Evolutionary conservation across 108 stramenopile species (phyloP).

Genomic region (Mayamaea pseudoterrestris): DNA sequence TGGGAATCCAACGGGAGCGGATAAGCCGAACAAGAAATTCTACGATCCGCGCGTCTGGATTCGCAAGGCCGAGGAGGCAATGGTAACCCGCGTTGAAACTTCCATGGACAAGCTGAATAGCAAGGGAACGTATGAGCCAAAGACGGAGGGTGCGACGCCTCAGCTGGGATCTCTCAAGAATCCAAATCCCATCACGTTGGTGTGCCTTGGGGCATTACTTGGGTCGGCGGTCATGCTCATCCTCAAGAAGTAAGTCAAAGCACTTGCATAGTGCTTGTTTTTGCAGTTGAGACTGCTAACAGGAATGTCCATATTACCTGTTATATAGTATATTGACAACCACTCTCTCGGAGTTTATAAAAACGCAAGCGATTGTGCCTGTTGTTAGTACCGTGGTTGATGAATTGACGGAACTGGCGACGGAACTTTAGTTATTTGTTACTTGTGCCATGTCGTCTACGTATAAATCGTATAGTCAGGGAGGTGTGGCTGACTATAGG

Average conservation of each 20-base stretch:
- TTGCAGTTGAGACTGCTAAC: no score
- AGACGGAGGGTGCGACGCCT: conserved; percentile 24
- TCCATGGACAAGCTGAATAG: conserved; percentile 77
- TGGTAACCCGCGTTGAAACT: conserved; percentile 66
- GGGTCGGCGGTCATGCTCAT: conserved; percentile 34
- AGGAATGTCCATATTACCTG: no score
- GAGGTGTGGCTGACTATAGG: no score
- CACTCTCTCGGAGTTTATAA: no score
- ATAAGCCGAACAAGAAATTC: conserved; percentile 98
- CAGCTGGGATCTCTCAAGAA: conserved; percentile 30
- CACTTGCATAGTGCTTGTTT: no score
- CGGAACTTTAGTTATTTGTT: no score
- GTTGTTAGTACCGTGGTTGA: no score
- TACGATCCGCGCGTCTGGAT: conserved; percentile 96
- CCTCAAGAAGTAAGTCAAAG: conserved; percentile 18
- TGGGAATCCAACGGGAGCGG: conserved; percentile 90
- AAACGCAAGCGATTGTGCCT: no score
- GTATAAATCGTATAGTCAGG: no score
- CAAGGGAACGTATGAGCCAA: conserved; percentile 46
- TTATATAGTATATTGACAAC: no score
- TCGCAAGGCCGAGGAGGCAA: conserved; percentile 92
- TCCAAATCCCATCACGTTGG: conserved; percentile 23
- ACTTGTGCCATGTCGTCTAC: no score
- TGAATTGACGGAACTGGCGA: no score
- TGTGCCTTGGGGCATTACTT: conserved; percentile 35